A percentile compares a stretch with the other conserved stretches of the same genome.
These are phyloP conservation scores for Myriosclerotinia curreyana DNA, from an alignment of 2,329 filamentous ascomycete genomes.

Conservation along the genomic window DNA sequence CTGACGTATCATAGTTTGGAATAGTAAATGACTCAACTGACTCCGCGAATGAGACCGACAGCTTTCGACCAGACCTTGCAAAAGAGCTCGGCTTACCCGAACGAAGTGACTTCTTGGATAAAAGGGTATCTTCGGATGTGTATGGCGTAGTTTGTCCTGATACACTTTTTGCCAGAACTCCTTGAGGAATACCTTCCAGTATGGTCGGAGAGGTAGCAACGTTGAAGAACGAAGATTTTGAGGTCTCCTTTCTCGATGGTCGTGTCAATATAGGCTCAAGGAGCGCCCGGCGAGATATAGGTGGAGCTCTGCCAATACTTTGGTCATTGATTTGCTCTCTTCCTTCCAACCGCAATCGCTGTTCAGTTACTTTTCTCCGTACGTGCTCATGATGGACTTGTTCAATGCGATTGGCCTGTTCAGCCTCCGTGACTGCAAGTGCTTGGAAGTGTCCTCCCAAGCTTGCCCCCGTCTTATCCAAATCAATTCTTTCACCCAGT, in stretches of 20 bases:
- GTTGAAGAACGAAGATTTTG: background rate
- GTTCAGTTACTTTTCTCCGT: conserved; percentile 5
- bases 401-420: background rate
- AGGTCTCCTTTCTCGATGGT: no score
- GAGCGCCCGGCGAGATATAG: background rate
- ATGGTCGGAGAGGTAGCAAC: background rate
- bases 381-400: background rate
- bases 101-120: background rate
- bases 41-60: conserved; percentile 1
- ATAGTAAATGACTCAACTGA: conserved; percentile 3
- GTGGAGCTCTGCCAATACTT: conserved; percentile 17
- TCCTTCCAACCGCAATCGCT: background rate
- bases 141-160: background rate
- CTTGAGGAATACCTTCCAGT: no score
- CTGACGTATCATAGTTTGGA: background rate
- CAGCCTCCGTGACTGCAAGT: background rate
- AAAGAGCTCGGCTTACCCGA: background rate
- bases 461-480: background rate
- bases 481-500: background rate
- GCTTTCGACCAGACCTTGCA: background rate
- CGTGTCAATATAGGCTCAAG: background rate
- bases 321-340: conserved; percentile 6
- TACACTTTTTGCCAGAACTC: background rate
- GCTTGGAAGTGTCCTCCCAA: background rate
- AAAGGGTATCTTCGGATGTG: background rate